These are phyloP conservation scores for Yarrowia porcina DNA, from an alignment of 805 yeast species.

Conservation along the genomic window DNA sequence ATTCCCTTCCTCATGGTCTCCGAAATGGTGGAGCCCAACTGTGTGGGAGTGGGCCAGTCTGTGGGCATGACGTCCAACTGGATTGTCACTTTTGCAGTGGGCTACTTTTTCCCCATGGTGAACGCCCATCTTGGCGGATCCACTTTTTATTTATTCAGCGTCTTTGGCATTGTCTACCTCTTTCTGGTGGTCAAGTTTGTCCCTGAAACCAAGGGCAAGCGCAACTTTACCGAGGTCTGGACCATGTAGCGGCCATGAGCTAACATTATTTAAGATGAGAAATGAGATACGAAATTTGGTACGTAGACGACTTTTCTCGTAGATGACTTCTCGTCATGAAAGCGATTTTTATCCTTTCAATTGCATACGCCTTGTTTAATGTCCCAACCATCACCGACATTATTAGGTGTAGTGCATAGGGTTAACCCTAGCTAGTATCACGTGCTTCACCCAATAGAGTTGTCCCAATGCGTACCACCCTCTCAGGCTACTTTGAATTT, in stretches of 20 bases:
- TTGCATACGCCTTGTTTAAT: too few relatives aligned
- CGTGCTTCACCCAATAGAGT: conserved; percentile 8
- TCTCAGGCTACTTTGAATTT: conserved; percentile 23
- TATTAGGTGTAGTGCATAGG: conserved; percentile 12
- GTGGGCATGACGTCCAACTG: conserved; percentile 90
- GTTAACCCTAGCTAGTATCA: conserved; percentile 1
- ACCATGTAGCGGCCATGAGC: conserved; percentile 5
- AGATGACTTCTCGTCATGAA: too few relatives aligned
- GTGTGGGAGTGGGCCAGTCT: conserved; percentile 84
- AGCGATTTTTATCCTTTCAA: too few relatives aligned
- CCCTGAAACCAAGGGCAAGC: conserved; percentile 76
- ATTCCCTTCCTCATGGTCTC: conserved; percentile 87
- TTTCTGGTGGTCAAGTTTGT: conserved; percentile 47
- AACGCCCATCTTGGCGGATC: conserved; percentile 67
- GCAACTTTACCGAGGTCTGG: conserved; percentile 69
- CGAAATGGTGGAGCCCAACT: conserved; percentile 80
- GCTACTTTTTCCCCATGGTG: conserved; percentile 73
- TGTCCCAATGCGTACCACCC: conserved; percentile 17
- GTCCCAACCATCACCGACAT: not conserved
- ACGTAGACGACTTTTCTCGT: not conserved
- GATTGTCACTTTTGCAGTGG: conserved; percentile 77
- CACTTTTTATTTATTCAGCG: conserved; percentile 64
- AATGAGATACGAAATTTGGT: not conserved
- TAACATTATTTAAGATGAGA: not conserved
- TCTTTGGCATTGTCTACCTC: conserved; percentile 32